Conservation (phyloP, 768 basidiomycete species). For the Podaxis pistillaris region DNA sequence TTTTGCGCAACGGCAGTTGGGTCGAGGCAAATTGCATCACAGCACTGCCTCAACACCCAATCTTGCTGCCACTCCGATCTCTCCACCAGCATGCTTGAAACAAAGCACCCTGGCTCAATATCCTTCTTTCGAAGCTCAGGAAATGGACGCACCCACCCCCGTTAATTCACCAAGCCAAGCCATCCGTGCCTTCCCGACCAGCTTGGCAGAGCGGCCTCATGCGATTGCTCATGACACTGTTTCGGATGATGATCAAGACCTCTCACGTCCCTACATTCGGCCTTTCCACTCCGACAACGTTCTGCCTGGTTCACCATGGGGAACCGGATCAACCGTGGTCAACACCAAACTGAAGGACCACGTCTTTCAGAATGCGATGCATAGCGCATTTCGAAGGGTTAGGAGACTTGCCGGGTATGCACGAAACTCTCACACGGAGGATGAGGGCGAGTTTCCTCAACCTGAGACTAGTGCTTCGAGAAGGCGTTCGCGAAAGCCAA, state of each 20-base stretch:
- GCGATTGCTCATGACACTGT: constrained; percentile 13
- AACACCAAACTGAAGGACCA: constrained; percentile 95
- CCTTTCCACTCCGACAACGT: constrained; percentile 40
- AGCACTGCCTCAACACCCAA: constrained; percentile 73
- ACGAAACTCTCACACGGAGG: constrained; percentile 44
- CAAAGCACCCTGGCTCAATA: constrained; percentile 44
- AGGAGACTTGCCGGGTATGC: constrained; percentile 47
- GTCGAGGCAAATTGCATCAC: constrained; percentile 42
- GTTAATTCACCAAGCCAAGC: constrained; percentile 44
- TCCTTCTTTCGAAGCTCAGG: constrained; percentile 32
- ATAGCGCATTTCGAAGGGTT: constrained; percentile 74
- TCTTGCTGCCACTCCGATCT: constrained; percentile 36
- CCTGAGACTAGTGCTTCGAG: constrained; percentile 24
- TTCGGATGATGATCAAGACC: constrained; percentile 31
- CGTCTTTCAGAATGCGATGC: constrained; percentile 61
- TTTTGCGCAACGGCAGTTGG: constrained; percentile 35
- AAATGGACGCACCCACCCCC: constrained; percentile 48
- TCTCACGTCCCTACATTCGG: constrained; percentile 35
- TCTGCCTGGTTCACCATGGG: constrained; percentile 52
- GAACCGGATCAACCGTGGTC: constrained; percentile 89
- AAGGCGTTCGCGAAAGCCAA: constrained; percentile 26
- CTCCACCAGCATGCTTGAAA: constrained; percentile 22
- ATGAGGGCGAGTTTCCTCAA: constrained; percentile 45
- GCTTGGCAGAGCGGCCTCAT: constrained; percentile 23
- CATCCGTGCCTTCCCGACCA: constrained; percentile 29